Base-by-base conservation (phyloP, 768 basidiomycete species). In the Lactarius pseudohatsudake region DNA sequence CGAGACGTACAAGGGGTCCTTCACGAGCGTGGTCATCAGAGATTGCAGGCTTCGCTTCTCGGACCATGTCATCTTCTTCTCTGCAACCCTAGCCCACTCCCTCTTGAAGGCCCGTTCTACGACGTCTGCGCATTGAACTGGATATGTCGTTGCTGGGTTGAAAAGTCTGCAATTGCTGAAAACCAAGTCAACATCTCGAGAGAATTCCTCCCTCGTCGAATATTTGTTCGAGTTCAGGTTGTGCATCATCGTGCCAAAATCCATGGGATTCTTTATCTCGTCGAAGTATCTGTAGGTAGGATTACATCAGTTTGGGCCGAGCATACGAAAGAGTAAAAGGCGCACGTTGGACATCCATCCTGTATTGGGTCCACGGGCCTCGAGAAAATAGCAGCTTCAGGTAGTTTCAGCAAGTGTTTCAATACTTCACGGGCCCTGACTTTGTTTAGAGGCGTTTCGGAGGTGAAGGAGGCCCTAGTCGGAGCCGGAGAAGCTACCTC, bases 251-350 rank as follows among this genome's bases (percentile, higher is more conserved):
- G 96, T 96, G 10, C 85, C 86, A 61, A 98, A 87, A 77, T 98
- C 95, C 96, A 98, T 98, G 7, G 96, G 96, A 70, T 90, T 79
- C 66, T 85, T 78, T 73, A 98, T 96, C 77, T 98, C 96, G 5
- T 96, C 87, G 67, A 91, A 86, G 76, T 98, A 98, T 22, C 94
- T 97, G 71, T 20, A 38, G 43, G 61, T 45, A 34, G 62, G 15
- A 28, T 68, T n/a, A 22, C 20, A 58, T 72, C 20, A 67, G 69
- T 54, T 45, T 34, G 43, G 47, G 8, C 38, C 7, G 41, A 55
- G 57, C 47, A 61, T 50, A 53, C 43, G 45, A 38, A 9, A 26
- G 2, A 62, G 38, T 16, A 53, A 36, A 53, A 43, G 59, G 83
- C 90, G 78, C 74, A 96, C 92, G 94, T 95, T 57, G 96, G 94